A percentile compares a stretch with the other conserved stretches of the same genome.
Conservation (phyloP, 257 asterid species). For the Solanum corneliomulleri region DNA sequence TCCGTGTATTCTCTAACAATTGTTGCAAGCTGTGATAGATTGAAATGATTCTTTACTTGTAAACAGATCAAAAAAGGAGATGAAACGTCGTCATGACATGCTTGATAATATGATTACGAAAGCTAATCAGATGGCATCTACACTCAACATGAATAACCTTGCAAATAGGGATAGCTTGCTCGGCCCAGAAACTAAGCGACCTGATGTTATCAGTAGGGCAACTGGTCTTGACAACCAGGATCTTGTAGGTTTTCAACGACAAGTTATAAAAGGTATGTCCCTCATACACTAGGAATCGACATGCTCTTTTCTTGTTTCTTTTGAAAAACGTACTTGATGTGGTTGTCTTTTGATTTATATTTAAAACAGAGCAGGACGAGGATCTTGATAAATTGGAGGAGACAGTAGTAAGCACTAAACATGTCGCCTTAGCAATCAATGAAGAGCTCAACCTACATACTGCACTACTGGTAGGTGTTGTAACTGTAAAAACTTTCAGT, state of each 20-base stretch:
- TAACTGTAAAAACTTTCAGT: background rate
- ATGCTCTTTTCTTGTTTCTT: background rate
- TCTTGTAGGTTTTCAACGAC: slow-evolving; percentile 13
- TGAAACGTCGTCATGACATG: slow-evolving; percentile 14
- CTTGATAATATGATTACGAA: slow-evolving; percentile 1
- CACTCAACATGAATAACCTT: slow-evolving; percentile 17
- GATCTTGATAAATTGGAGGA: slow-evolving; percentile 12
- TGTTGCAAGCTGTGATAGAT: background rate
- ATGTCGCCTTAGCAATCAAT: slow-evolving; percentile 9
- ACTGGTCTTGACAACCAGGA: slow-evolving; percentile 16
- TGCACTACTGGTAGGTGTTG: background rate
- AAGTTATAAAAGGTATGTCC: slow-evolving; percentile 14
- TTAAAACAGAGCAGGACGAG: slow-evolving; percentile 5
- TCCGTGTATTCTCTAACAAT: background rate
- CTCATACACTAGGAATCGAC: background rate
- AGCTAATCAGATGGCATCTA: slow-evolving; percentile 14
- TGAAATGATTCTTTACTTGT: background rate
- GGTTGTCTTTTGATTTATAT: background rate
- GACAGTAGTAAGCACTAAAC: slow-evolving; percentile 9
- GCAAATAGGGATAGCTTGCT: slow-evolving; percentile 15
- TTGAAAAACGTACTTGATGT: background rate
- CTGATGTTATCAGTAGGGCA: slow-evolving; percentile 10
- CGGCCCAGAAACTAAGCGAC: slow-evolving; percentile 13
- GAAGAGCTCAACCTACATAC: slow-evolving; percentile 15
- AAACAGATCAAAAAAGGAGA: slow-evolving; percentile 13